Conservation (phyloP, 1,284 basidiomycete species). For the Pseudozyma sp. region DNA sequence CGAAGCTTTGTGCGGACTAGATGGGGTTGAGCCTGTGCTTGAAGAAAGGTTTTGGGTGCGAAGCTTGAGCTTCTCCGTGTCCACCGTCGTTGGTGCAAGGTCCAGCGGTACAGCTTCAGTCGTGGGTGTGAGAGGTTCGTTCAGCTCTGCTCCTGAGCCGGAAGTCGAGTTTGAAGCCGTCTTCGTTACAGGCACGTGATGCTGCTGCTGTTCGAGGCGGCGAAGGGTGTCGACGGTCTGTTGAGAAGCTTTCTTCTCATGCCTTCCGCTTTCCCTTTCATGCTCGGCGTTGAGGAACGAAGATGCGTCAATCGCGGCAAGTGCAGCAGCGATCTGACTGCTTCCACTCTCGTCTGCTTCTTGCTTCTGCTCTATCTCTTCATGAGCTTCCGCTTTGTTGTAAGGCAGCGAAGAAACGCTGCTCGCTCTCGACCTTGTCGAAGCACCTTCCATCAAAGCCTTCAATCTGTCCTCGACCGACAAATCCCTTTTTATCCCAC, state of each 20-base stretch:
- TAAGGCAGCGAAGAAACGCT: constrained; percentile 12
- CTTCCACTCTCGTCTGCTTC: constrained; percentile 27
- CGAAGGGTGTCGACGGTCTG: constrained; percentile 1
- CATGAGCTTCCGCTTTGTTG: neutral
- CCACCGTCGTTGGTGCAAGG: too few species aligned
- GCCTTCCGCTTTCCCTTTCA: neutral
- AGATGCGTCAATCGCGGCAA: constrained; percentile 23
- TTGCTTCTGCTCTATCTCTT: constrained; percentile 14
- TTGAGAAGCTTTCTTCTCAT: constrained; percentile 6
- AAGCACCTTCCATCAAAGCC: constrained; percentile 36
- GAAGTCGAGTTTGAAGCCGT: constrained; percentile 24
- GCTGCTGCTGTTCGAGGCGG: neutral
- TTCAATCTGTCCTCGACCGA: constrained; percentile 57
- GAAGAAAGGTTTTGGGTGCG: neutral
- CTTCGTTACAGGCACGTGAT: constrained; percentile 20
- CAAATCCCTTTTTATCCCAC: constrained; percentile 17
- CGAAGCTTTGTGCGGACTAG: constrained; percentile 15
- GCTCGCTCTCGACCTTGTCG: neutral
- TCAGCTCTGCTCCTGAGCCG: constrained; percentile 7
- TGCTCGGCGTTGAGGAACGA: constrained; percentile 8
- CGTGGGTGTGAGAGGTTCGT: constrained; percentile 28
- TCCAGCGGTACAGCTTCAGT: constrained; percentile 5
- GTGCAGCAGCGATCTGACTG: constrained; percentile 27
- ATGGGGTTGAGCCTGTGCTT: neutral
- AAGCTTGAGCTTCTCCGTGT: neutral